Base-by-base conservation (phyloP, 805 yeast genomes). In the Kuraishia borneana region DNA sequence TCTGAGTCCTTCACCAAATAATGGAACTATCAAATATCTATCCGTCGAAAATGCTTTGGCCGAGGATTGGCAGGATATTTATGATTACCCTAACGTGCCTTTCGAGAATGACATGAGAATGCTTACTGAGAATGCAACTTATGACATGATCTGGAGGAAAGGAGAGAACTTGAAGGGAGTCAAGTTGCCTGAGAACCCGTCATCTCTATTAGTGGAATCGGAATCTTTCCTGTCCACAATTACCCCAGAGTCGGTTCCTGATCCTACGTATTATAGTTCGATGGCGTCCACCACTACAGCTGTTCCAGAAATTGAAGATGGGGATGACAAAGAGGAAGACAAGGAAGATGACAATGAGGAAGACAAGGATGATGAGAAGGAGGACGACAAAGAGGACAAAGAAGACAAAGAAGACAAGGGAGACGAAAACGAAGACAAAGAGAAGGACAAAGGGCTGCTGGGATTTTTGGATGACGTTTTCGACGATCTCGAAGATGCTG, bases 1-100 rank as follows among this genome's bases (percentile, higher is more conserved):
- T 20, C 31, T 71, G 21, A 58, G 57, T 20, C 79, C 85, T 0
- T 60, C 76, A 6, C 53, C 65, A 1, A 80, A 77, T 44, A 80
- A 81, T 44, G 89, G 89, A 1, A 6, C 28, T 16, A 44, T 42
- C 22, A 50, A 53, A 1, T 34, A 61, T 13, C 45, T 63, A 4
- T 34, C 37, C 8, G 23, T 37, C 1, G 34, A 39, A 1, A 60
- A 62, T 36, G 27, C 44, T 1, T 49, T 73, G 21, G 61, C 60
- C 0, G 29, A 40, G 2, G 56, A 51, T 30, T 74, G 83, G 83
- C 41, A 36, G 13, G 82, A 76, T 44, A 36, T 40, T 1, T 41
- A 48, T 13, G 44, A 36, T 4, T 77, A 73, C 42, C 83, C 83
- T 0, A 60, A 62, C 43, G 66, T 73, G 25, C 51, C 59, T 2